These are phyloP conservation scores for Anisodus tanguticus DNA, from an alignment of 257 asterid species.

Conservation along the genomic window DNA sequence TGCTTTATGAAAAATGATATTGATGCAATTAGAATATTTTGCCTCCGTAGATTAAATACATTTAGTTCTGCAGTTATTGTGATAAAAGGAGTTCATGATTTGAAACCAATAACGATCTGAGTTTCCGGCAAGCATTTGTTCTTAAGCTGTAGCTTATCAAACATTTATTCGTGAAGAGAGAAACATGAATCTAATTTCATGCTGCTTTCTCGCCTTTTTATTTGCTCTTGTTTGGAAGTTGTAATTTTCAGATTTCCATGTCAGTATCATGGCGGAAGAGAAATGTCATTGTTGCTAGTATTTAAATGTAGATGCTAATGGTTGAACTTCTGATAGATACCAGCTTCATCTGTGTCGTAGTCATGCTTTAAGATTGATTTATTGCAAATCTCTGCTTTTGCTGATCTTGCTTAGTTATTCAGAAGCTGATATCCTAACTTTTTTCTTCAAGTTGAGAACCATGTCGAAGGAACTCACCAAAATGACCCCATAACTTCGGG, in stretches of 20 bases:
- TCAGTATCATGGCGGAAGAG: neutral
- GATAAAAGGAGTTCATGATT: neutral
- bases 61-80: neutral
- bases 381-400: neutral
- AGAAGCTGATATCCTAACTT: neutral
- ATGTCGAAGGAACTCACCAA: too few relatives aligned
- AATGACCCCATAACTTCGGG: too few relatives aligned
- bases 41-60: neutral
- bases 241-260: neutral
- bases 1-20: constrained; percentile 3
- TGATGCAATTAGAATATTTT: neutral
- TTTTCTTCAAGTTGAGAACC: neutral
- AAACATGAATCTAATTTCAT: neutral
- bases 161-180: neutral
- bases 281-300: neutral
- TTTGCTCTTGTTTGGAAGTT: constrained; percentile 6
- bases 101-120: neutral
- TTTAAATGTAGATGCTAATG: constrained; percentile 9
- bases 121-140: neutral
- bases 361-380: neutral
- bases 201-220: neutral
- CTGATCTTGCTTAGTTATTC: neutral
- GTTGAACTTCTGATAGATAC: neutral
- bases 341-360: neutral
- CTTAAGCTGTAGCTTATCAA: neutral